Percentiles rank a stretch among this genome's conserved stretches.
Evolutionary conservation across 192 early-diverging fungal species (phyloP).

Genomic region (Chytriomyces confervae): DNA sequence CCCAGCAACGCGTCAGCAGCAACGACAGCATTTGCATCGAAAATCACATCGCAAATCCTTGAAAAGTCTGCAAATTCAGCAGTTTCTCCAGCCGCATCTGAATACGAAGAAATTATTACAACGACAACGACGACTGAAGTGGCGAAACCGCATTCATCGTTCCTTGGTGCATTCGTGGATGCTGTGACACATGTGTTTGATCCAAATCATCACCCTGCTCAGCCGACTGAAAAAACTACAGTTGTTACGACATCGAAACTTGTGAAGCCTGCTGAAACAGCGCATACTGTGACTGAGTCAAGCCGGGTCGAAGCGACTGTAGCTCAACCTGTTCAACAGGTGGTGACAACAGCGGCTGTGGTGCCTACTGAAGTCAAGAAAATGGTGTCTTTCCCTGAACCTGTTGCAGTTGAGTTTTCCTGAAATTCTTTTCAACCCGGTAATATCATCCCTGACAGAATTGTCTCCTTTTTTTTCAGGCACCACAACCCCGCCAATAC

Average conservation of each 20-base stretch:
- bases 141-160: background rate
- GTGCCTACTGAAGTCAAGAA: background rate
- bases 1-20: too few species aligned
- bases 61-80: constrained; percentile 2
- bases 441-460: background rate
- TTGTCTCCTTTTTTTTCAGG: background rate
- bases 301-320: background rate
- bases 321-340: background rate
- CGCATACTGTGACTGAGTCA: background rate
- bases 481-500: background rate
- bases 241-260: background rate
- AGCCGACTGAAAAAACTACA: constrained; percentile 2
- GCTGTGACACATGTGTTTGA: background rate
- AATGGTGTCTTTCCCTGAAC: background rate
- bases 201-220: background rate
- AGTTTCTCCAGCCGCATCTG: background rate
- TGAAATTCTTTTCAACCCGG: background rate
- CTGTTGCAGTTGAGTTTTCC: background rate
- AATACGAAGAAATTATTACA: background rate
- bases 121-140: background rate
- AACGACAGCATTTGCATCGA: too few species aligned
- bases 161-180: background rate
- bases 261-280: background rate
- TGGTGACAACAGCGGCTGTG: background rate
- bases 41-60: background rate